Evolutionary conservation across 2,329 filamentous ascomycete genomes (phyloP), one percentile per base, ranked within the genome.

Genomic region (Talaromyces verruculosus): DNA sequence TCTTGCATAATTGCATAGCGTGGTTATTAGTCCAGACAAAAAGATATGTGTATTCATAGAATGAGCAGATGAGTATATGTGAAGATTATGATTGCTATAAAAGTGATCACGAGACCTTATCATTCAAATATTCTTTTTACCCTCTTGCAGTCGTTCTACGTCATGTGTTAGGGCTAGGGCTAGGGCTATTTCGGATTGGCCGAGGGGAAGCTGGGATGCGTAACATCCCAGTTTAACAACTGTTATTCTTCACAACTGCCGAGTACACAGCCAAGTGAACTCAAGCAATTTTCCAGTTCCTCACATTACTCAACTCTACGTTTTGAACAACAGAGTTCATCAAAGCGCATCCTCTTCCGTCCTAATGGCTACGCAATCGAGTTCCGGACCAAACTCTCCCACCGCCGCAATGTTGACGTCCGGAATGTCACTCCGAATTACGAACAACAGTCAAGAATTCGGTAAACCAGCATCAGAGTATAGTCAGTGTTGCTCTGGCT

Each of bases 1-100:
- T 41, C 5, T 60, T 45, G 64, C 64, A 57, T 66, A 39, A 60
- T 66, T 59, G 65, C 65, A 66, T 66, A 66, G 65, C 65, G 65
- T 66, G 65, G 65, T 39, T 58, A 53, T 66, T 58, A 17, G 25
- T 55, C 10, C 5, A 57, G 51, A 57, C 51, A 57, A 57, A 37
- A 53, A 35, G 3, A 35, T 37, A 57, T 35, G 8, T 22, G 30
- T 57, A 57, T 57, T 57, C 33, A 37, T 57, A 57, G 33, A 53
- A n/a, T 53, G 49, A 33, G 7, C 17, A 10, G 2, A 53, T 30
- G 28, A 57, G 17, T 37, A 22, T 17, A 37, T 37, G 53, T 7
- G n/a, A 57, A 37, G n/a, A 57, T 15, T 39, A 57, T 57, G 51
- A 37, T 5, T 41, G 1, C 15, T 41, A 8, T 39, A 13, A 19